phyloP scores from a whole-genome alignment of 768 basidiomycete genomes.

The Podaxis rugospora region DNA sequence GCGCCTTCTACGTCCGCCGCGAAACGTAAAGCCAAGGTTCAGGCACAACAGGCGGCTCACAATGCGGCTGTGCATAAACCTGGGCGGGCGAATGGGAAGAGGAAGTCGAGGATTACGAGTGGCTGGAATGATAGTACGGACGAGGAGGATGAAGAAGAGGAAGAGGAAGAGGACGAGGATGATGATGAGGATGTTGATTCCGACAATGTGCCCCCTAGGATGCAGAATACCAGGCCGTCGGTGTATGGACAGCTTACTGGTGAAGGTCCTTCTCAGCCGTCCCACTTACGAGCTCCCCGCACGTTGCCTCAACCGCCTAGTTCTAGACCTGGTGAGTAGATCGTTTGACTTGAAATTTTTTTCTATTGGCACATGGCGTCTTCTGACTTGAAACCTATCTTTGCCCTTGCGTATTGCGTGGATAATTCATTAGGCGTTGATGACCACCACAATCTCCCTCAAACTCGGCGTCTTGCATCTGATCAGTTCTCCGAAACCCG shows the following conservation, averaged over 20 bases:
- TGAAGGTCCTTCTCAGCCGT: constrained; percentile 26
- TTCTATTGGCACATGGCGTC: background rate
- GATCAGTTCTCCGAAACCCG: constrained; percentile 52
- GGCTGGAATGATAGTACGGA: constrained; percentile 73
- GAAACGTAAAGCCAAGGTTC: constrained; percentile 78
- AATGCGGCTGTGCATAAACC: constrained; percentile 75
- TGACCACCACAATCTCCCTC: constrained; percentile 35
- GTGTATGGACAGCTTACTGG: constrained; percentile 21
- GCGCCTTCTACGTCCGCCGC: constrained; percentile 80
- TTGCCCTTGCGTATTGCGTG: background rate
- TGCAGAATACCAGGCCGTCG: constrained; percentile 12
- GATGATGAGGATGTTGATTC: constrained; percentile 71
- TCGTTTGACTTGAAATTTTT: constrained; percentile 2
- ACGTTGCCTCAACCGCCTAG: constrained; percentile 63
- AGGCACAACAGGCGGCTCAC: constrained; percentile 80
- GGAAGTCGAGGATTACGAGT: constrained; percentile 51
- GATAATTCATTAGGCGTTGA: constrained; percentile 30
- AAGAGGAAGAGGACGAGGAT: constrained; percentile 80
- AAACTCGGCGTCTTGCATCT: constrained; percentile 42
- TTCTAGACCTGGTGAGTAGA: constrained; percentile 38
- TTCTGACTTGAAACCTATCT: constrained; percentile 1
- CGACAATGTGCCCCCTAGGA: constrained; percentile 33
- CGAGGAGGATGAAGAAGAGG: constrained; percentile 81
- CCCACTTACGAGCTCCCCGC: constrained; percentile 54
- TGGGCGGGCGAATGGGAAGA: constrained; percentile 63